Evolutionary conservation across 2,329 filamentous ascomycete species (phyloP).

Genomic region (Aspergillus oerlinghausenensis): DNA sequence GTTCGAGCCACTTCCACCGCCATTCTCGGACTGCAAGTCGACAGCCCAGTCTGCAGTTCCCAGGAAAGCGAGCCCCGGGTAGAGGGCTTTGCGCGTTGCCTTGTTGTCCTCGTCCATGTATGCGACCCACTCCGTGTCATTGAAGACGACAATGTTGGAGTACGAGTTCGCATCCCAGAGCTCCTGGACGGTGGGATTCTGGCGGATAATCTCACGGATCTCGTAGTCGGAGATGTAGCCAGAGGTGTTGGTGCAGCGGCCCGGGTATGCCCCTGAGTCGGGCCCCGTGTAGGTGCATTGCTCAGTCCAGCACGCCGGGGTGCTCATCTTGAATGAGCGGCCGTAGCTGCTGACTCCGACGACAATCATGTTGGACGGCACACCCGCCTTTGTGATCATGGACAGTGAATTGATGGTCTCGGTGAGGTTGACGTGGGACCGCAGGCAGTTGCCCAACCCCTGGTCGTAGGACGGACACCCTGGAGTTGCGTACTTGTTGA

Average conservation of each 20-base stretch:
- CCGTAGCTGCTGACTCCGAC: no score
- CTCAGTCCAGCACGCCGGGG: neutral
- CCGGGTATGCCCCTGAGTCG: constrained; percentile 25
- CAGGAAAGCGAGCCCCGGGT: constrained; percentile 12
- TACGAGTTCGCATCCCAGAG: neutral
- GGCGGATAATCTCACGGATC: constrained; percentile 28
- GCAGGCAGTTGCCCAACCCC: constrained; percentile 27
- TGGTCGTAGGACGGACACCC: constrained; percentile 11
- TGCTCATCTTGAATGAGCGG: no score
- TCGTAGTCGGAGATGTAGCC: constrained; percentile 41
- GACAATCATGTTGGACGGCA: constrained; percentile 24
- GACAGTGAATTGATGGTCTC: constrained; percentile 32
- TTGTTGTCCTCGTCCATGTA: constrained; percentile 25
- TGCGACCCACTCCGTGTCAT: constrained; percentile 27
- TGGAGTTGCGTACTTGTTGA: constrained; percentile 4
- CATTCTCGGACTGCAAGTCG: constrained; percentile 14
- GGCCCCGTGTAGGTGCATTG: constrained; percentile 11
- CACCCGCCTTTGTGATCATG: constrained; percentile 32
- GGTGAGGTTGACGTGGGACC: constrained; percentile 40
- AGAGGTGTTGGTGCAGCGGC: constrained; percentile 33
- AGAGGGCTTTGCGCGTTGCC: constrained; percentile 9
- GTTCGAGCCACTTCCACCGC: neutral
- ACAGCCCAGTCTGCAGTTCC: constrained; percentile 26
- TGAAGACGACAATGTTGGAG: constrained; percentile 21
- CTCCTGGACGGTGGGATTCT: neutral